phyloP scores from a whole-genome alignment of 345 rosid species.

The Pistacia vera region DNA sequence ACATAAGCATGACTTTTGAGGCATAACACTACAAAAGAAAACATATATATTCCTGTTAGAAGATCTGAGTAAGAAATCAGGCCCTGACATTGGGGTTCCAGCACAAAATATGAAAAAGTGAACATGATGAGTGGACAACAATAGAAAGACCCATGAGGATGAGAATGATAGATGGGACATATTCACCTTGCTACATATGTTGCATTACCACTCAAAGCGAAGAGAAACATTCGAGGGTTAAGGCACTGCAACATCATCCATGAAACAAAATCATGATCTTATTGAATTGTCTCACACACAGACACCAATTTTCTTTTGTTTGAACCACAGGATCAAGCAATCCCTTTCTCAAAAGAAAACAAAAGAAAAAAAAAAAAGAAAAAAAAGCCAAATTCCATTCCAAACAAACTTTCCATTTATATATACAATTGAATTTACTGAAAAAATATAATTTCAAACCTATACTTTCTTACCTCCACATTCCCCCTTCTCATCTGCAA shows the following conservation, averaged over 20 bases:
- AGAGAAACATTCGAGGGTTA: constrained; percentile 80
- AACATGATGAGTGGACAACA: neutral
- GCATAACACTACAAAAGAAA: constrained; percentile 31
- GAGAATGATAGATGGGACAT: neutral
- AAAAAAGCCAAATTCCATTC: too few species aligned
- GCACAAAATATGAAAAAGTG: neutral
- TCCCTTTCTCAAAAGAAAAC: neutral
- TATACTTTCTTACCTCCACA: constrained; percentile 58
- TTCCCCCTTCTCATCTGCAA: constrained; percentile 81
- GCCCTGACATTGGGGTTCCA: neutral
- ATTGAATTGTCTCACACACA: neutral
- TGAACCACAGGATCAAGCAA: neutral
- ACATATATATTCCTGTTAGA: neutral
- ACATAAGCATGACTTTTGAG: too few species aligned
- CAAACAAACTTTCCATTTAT: too few species aligned
- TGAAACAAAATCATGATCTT: neutral
- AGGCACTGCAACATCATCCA: constrained; percentile 53
- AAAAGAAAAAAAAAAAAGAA: too few species aligned
- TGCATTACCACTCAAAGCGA: constrained; percentile 75
- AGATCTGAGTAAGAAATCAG: neutral
- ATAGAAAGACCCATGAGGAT: neutral
- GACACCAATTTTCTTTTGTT: neutral
- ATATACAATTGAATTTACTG: too few species aligned
- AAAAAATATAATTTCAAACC: neutral
- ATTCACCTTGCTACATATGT: constrained; percentile 81